Percentiles rank a stretch among this genome's conserved stretches.
Evolutionary conservation across 352 stramenopile species (phyloP).

Genomic region (Globisporangium parvum): DNA sequence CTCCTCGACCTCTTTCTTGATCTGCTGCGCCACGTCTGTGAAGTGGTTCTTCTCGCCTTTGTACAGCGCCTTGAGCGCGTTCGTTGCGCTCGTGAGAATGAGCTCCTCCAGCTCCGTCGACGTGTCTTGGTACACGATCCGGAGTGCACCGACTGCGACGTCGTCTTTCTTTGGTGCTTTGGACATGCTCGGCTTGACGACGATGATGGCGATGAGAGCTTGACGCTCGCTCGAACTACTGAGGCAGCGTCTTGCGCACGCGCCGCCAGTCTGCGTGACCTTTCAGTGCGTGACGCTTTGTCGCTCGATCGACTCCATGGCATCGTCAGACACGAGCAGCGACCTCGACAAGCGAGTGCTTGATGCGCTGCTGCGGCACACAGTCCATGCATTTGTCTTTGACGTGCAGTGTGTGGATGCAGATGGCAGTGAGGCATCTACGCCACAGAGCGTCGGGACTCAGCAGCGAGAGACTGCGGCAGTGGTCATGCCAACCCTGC

Average conservation of each 20-base stretch:
- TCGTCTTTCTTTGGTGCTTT: slow-evolving; percentile 82
- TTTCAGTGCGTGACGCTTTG: neutral
- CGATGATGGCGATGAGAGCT: too few species aligned
- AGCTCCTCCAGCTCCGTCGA: slow-evolving; percentile 67
- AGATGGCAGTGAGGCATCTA: neutral
- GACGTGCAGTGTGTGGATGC: neutral
- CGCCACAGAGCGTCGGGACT: neutral
- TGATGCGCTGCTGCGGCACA: slow-evolving; percentile 35
- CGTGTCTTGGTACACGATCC: slow-evolving; percentile 66
- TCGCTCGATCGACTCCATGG: neutral
- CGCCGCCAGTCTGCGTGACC: neutral
- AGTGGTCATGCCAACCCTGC: neutral
- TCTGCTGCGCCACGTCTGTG: slow-evolving; percentile 70
- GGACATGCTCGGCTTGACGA: slow-evolving; percentile 30
- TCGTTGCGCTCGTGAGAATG: slow-evolving; percentile 64
- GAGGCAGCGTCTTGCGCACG: neutral
- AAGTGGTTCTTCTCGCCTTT: slow-evolving; percentile 84
- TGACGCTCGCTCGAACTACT: too few species aligned
- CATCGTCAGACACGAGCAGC: neutral
- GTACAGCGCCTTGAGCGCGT: slow-evolving; percentile 76
- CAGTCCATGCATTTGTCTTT: slow-evolving; percentile 42
- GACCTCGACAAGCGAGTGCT: slow-evolving; percentile 18
- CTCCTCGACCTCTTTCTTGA: slow-evolving; percentile 78
- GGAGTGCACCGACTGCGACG: slow-evolving; percentile 51
- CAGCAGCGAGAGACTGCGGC: neutral